These are phyloP conservation scores for Durio zibethinus DNA, from an alignment of 345 rosid genomes.

Conservation along the genomic window DNA sequence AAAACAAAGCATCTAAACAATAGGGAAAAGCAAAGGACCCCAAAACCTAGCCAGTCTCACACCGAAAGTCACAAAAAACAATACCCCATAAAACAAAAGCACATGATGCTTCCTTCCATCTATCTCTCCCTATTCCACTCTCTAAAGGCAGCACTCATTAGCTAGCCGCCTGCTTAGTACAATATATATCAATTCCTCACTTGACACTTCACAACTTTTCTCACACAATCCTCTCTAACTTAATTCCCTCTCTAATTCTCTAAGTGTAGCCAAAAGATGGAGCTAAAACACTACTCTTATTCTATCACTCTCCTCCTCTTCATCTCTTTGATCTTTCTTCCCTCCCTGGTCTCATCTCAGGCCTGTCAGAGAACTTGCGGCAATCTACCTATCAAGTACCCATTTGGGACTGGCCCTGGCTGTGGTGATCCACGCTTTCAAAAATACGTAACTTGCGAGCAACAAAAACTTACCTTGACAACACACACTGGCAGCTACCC, in stretches of 20 bases:
- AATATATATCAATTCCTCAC: conserved; percentile 8
- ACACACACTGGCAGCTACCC: conserved; percentile 84
- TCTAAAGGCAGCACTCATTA: background rate
- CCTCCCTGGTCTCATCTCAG: conserved; percentile 46
- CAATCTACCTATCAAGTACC: conserved; percentile 54
- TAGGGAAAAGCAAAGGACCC: conserved; percentile 5
- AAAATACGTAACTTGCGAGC: conserved; percentile 50
- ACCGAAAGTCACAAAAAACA: conserved; percentile 19
- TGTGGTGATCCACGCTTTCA: conserved; percentile 90
- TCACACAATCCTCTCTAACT: background rate
- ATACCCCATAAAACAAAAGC: conserved; percentile 13
- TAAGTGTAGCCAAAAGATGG: conserved; percentile 17
- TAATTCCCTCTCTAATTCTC: background rate
- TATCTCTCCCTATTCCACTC: background rate
- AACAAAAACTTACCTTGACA: conserved; percentile 51
- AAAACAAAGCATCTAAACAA: conserved; percentile 12
- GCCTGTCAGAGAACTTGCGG: conserved; percentile 67
- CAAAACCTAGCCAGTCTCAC: conserved; percentile 15
- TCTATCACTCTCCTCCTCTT: conserved; percentile 6
- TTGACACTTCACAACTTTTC: background rate
- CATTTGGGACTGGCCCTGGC: conserved; percentile 74
- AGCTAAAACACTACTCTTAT: conserved; percentile 13
- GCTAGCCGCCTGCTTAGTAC: background rate
- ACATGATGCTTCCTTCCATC: background rate
- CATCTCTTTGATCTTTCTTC: conserved; percentile 24